Evolutionary conservation across 108 stramenopile genomes (phyloP).

Genomic region (Cyclotella sp.): DNA sequence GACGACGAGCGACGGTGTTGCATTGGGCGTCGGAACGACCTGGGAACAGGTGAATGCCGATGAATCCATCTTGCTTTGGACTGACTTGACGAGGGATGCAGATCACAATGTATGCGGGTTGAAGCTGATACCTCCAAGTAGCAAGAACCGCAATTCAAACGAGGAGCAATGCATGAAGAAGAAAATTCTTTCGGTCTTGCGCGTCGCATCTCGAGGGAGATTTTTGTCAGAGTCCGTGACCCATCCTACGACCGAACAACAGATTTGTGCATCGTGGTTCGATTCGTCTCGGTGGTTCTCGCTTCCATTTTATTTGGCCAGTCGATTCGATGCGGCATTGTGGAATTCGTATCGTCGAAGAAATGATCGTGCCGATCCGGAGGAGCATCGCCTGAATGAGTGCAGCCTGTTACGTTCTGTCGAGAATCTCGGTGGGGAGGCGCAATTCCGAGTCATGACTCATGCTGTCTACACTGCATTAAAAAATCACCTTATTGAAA

Average conservation of each 20-base stretch:
- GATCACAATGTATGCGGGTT: neutral
- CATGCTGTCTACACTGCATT: too few species aligned
- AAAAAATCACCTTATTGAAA: too few species aligned
- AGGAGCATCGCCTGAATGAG: neutral
- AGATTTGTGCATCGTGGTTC: constrained; percentile 62
- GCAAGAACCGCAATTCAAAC: neutral
- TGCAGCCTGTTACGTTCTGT: constrained; percentile 15
- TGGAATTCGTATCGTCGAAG: constrained; percentile 61
- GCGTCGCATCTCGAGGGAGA: constrained; percentile 36
- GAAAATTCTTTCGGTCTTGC: constrained; percentile 26
- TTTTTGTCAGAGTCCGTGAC: constrained; percentile 18
- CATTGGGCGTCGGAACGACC: constrained; percentile 24
- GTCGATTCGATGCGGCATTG: constrained; percentile 74
- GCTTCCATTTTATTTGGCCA: constrained; percentile 73
- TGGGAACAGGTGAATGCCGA: constrained; percentile 31
- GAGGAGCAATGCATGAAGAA: constrained; percentile 11
- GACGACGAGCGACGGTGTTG: constrained; percentile 16
- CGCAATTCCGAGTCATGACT: too few species aligned
- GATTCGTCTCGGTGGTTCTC: constrained; percentile 81
- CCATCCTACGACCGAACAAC: constrained; percentile 1
- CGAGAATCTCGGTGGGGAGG: constrained; percentile 1
- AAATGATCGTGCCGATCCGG: neutral
- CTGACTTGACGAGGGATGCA: constrained; percentile 23
- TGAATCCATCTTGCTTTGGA: constrained; percentile 30
- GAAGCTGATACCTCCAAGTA: neutral